Evolutionary conservation across 768 basidiomycete species (phyloP), one percentile per base, ranked within the genome.

Genomic region (Rhizopogon vinicolor): DNA sequence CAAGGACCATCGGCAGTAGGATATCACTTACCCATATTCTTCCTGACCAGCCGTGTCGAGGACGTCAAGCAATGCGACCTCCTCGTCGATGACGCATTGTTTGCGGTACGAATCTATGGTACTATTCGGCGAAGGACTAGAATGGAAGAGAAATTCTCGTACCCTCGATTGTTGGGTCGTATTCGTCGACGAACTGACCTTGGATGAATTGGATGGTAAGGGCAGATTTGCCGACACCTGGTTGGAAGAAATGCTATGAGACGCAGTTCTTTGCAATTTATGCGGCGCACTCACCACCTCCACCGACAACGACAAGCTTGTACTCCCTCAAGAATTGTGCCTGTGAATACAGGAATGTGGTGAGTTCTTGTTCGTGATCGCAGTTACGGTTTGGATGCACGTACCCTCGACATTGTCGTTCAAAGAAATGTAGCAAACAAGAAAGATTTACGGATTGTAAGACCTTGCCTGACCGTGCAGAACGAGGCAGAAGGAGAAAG

Each of bases 201-300:
- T 98, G 96, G 63, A 98, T 97, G 78, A 98, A 98, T 70, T 98
- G 96, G 65, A 98, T 97, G 50, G 96, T 98, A 74, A 97, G 72
- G 25, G 93, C 93, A 51, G 92, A 94, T 80, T 98, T 91, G 37
- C 89, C 89, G 55, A 63, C 72, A 56, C 71, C 73, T 74, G 54
- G 53, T 52, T 62, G 52, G 40, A 22, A 43, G 22, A 48, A 22
- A 12, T 13, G 37, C 18, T 10, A 22, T 49, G 19, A 49, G 48
- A 49, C 16, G 9, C 4, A 5, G 14, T 22, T 49, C 14, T 13
- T 49, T 14, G 6, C 14, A n/a, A 16, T 25, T 14, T 35, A 8
- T 25, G 54, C 75, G 74, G 8, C 41, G 60, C 52, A 71, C 82
- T 66, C 52, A 89, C 94, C 95, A 83, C 95, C 96, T 68, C 96